Evolutionary conservation across 2,329 filamentous ascomycete genomes (phyloP), one percentile per base, ranked within the genome.

Genomic region (Fusarium gaditjirri): DNA sequence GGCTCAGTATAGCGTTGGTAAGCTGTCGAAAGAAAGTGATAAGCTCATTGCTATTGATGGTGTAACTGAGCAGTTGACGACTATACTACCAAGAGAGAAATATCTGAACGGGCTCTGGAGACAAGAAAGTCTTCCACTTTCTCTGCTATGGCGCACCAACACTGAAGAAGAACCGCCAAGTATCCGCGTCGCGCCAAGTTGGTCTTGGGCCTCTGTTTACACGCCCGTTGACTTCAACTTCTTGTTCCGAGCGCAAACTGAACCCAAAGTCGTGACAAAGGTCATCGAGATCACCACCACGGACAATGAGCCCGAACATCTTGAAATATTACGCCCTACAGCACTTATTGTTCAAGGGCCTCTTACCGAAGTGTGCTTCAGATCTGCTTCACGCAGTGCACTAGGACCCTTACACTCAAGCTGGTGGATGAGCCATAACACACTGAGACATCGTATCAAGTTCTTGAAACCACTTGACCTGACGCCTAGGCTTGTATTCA

Each of bases 131-230:
- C 49, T 65, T 19, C 36, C 29, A 3, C 58, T 54, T 4, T 55
- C 53, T 10, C 31, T 65, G 25, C 41, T 65, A 7, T 65, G 58
- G 62, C 8, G 16, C 21, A 38, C 47, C 4, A 8, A 4, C n/a
- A 21, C 7, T 21, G 47, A 41, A 31, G 35, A 49, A 3, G 9
- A 23, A 25, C 23, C 16, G 1, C 16, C 58, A 0, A 31, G 12
- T 3, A 49, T 7, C 1, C 27, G 33, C 21, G 16, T 63, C 8
- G 62, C 58, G 10, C 49, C 49, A 2, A 63, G 58, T 38, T 65
- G 62, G 62, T 63, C 62, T 1, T 65, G 62, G 58, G 62, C 62
- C 3, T 63, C 42, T 31, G 42, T 64, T 2, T 25, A 54, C n/a
- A 12, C 44, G 3, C 61, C 55, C 4, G 56, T 63, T 2, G 11